A percentile compares a stretch with the other conserved stretches of the same genome.
phyloP scores from a whole-genome alignment of 2,329 filamentous ascomycete species.

The Aspergillus sp. region DNA sequence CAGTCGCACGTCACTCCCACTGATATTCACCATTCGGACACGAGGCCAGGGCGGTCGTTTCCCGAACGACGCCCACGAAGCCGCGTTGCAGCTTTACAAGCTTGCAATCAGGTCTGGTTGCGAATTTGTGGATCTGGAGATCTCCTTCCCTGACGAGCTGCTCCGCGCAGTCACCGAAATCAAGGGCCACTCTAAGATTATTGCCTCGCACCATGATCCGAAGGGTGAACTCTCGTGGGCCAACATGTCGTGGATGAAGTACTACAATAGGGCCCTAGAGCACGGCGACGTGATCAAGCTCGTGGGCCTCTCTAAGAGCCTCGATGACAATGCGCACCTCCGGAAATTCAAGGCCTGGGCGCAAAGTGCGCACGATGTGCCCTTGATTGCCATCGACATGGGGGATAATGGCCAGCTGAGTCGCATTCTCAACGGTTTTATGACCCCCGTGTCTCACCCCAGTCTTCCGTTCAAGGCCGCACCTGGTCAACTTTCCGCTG shows the following conservation, averaged over 20 bases:
- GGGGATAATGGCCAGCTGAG: constrained; percentile 78
- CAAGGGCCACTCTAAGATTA: constrained; percentile 70
- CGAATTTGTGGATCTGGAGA: constrained; percentile 89
- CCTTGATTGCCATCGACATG: constrained; percentile 95
- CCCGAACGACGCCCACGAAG: constrained; percentile 64
- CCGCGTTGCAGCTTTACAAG: constrained; percentile 65
- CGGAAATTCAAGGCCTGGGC: constrained; percentile 73
- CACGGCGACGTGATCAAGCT: constrained; percentile 93
- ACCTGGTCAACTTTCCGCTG: constrained; percentile 83
- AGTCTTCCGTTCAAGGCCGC: constrained; percentile 86
- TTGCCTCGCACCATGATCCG: constrained; percentile 93
- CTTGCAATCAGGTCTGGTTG: constrained; percentile 73
- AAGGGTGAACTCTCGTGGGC: constrained; percentile 71
- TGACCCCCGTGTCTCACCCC: constrained; percentile 90
- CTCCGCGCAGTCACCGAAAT: constrained; percentile 60
- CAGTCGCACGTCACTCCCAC: constrained; percentile 61
- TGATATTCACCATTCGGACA: constrained; percentile 90
- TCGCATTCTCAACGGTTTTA: constrained; percentile 80
- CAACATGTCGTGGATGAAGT: constrained; percentile 83
- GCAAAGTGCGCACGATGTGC: constrained; percentile 62
- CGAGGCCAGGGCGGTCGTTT: constrained; percentile 80
- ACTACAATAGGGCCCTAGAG: constrained; percentile 83
- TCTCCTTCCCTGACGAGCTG: constrained; percentile 71
- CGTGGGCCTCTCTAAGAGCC: constrained; percentile 65
- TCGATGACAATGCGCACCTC: constrained; percentile 82